phyloP scores from a whole-genome alignment of 139 green algal genomes.

The Ostreobium quekettii region DNA sequence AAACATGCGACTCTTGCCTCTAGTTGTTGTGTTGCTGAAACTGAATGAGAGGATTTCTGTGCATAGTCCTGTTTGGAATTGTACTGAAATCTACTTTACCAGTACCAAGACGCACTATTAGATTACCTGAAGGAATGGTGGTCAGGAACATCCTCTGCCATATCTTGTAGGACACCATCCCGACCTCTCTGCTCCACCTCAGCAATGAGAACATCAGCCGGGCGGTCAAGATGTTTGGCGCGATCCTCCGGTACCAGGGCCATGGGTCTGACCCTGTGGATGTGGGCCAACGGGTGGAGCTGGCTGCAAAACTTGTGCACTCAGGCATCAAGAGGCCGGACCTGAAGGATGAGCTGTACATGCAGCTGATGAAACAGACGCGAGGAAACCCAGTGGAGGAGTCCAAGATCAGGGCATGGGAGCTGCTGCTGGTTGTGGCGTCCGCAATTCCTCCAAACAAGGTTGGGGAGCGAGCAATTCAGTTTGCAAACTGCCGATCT shows the following conservation, averaged over 20 bases:
- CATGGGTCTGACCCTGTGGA: constrained; percentile 18
- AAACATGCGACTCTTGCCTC: no score
- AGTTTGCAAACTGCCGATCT: no score
- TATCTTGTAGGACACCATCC: constrained; percentile 75
- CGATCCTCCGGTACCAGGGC: constrained; percentile 76
- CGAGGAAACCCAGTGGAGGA: constrained; percentile 25
- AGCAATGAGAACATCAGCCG: constrained; percentile 58
- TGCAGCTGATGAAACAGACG: constrained; percentile 44
- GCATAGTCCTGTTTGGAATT: no score
- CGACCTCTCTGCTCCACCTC: constrained; percentile 79
- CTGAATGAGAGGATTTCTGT: no score
- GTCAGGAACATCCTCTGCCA: no score
- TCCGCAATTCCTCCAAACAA: constrained; percentile 32
- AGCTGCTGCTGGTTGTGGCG: constrained; percentile 38
- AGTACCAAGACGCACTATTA: no score
- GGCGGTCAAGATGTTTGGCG: constrained; percentile 86
- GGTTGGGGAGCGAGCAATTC: no score
- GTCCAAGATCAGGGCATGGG: constrained; percentile 30
- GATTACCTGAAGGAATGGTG: no score
- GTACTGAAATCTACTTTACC: no score
- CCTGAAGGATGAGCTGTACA: constrained; percentile 48
- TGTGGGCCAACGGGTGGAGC: constrained; percentile 2
- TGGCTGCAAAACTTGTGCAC: constrained; percentile 29
- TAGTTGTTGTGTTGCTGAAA: no score
- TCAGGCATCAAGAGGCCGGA: constrained; percentile 34